Evolutionary conservation across 1,139 yeast species (phyloP), one percentile per base, ranked within the genome.

Genomic region (Yamadazyma buinensis): DNA sequence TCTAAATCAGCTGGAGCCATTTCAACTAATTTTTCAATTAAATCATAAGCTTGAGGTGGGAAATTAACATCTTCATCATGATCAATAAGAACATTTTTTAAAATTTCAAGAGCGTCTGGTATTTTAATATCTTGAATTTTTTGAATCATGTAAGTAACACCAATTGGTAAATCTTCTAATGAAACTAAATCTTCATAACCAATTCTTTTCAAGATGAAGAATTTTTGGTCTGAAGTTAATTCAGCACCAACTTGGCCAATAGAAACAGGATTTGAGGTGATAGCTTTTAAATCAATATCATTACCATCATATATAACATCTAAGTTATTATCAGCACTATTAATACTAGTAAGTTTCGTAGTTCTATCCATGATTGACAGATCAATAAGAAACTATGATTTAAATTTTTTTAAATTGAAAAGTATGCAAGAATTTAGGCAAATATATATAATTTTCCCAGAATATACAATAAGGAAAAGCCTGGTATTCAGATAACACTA

Each of bases 1-100:
- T 12, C 15, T 7, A 29, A 15, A 18, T 36, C 15, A 23, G 26
- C 32, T 7, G 41, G 41, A 26, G 41, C 36, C n/a, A 37, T 42
- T 25, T 51, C 43, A 33, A 64, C 64, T 35, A 64, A 47, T 33
- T 57, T 54, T 12, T 56, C 59, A 32, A 65, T 52, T 12, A 61
- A 45, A 9, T 42, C 40, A 15, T 39, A 40, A 26, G 28, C 32
- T 2, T 33, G 37, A 15, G 34, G 19, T 7, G 58, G 55, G 29
- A 54, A 44, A 26, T 59, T 59, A 25, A 52, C 48, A 40, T 59
- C 65, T 17, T 41, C 49, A 1, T 43, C 44, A 36, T 51, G 55
- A 7, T 48, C 52, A 7, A 22, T 36, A 10, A 54, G 14, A 20
- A 43, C 44, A n/a, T 48, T 42, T 19, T 40, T 33, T 23, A 57